Percentiles rank a stretch among this genome's conserved stretches.
phyloP scores from a whole-genome alignment of 2,329 filamentous ascomycete species.

The Phoma herbarum region DNA sequence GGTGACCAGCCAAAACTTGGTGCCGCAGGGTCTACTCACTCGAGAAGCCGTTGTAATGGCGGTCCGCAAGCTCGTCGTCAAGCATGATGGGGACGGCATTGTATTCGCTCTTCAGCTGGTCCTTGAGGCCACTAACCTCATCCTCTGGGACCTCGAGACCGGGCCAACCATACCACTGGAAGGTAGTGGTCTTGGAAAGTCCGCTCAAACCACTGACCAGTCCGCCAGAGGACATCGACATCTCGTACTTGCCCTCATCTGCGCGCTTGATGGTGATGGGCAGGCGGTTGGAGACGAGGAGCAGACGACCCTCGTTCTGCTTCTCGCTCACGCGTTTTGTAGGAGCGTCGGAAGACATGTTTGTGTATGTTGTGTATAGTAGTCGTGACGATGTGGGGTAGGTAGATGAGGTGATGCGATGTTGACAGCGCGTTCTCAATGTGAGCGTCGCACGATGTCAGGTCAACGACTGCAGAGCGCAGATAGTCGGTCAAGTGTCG shows the following conservation, averaged over 20 bases:
- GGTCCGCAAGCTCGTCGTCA: constrained; percentile 89
- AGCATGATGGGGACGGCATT: constrained; percentile 92
- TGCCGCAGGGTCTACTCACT: constrained; percentile 65
- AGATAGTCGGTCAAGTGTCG: constrained; percentile 7
- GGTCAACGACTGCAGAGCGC: constrained; percentile 3
- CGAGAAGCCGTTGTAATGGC: constrained; percentile 97
- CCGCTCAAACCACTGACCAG: constrained; percentile 94
- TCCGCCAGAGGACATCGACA: constrained; percentile 96
- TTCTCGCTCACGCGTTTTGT: constrained; percentile 40
- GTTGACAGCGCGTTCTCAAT: constrained; percentile 2
- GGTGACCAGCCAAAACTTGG: not conserved
- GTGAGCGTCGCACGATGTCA: constrained; percentile 3
- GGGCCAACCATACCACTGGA: constrained; percentile 99
- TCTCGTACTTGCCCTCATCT: constrained; percentile 89
- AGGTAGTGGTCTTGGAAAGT: constrained; percentile 88
- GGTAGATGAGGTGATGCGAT: constrained; percentile 13
- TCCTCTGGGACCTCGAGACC: constrained; percentile 89
- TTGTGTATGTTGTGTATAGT: constrained; percentile 12
- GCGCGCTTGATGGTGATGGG: constrained; percentile 96
- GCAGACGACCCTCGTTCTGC: constrained; percentile 62
- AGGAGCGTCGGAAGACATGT: constrained; percentile 42
- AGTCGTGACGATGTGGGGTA: constrained; percentile 14
- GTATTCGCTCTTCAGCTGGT: constrained; percentile 85
- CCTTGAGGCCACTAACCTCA: constrained; percentile 77
- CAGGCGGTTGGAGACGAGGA: constrained; percentile 92